Evolutionary conservation across 2,329 filamentous ascomycete species (phyloP).

Genomic region (Ceratocystis huliohia): DNA sequence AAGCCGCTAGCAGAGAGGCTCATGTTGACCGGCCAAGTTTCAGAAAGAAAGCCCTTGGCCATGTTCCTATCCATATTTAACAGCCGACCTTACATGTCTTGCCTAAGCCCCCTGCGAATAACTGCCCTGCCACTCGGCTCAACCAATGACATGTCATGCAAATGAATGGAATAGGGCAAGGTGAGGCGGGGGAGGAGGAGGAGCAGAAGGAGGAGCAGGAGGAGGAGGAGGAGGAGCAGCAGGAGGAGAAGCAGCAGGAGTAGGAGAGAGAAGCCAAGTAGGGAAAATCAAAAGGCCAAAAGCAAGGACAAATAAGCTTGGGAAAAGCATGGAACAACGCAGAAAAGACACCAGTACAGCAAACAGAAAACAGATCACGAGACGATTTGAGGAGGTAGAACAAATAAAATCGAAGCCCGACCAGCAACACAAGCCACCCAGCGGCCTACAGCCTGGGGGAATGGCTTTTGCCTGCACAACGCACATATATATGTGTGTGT

Average conservation of each 20-base stretch:
- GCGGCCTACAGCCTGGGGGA: not conserved
- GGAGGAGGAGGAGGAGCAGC: not conserved
- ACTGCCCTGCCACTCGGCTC: not conserved
- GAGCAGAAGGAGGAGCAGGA: not conserved
- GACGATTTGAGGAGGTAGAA: not conserved
- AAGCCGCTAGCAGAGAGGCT: no score
- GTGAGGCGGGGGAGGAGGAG: not conserved
- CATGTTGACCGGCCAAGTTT: not conserved
- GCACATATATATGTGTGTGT: not conserved
- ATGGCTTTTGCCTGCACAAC: not conserved
- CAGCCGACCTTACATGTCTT: not conserved
- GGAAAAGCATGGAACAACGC: not conserved
- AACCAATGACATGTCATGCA: conserved; percentile 2
- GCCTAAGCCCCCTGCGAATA: not conserved
- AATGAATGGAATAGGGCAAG: not conserved
- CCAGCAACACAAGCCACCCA: not conserved
- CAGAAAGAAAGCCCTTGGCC: not conserved
- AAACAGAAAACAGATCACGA: not conserved
- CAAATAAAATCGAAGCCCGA: not conserved
- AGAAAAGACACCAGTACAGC: not conserved
- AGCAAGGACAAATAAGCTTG: not conserved
- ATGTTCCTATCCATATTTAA: no score
- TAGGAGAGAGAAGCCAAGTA: not conserved
- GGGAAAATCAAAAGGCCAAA: not conserved
- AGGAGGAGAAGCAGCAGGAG: not conserved